Conservation (phyloP, 2,329 filamentous ascomycete genomes). For the Fusarium musae region DNA sequence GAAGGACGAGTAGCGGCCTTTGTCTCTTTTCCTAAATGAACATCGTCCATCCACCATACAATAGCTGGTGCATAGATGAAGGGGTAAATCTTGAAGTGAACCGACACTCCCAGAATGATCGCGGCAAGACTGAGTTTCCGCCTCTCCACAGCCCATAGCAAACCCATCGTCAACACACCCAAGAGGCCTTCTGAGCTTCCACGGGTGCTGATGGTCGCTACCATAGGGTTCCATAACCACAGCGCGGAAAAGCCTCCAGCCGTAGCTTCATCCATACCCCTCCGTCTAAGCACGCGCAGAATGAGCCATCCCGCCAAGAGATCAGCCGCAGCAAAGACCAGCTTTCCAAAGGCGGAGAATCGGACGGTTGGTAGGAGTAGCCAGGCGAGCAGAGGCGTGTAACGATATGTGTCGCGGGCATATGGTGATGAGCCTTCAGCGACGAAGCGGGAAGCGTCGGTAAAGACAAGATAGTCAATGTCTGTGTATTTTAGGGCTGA, state of each 20-base stretch:
- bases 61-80: conserved; percentile 92
- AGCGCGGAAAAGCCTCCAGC: conserved; percentile 84
- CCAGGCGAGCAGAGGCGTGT: conserved; percentile 95
- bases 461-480: conserved; percentile 99
- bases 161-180: conserved; percentile 82
- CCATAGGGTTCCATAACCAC: conserved; percentile 98
- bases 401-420: conserved; percentile 91
- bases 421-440: conserved; percentile 80
- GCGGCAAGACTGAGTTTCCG: conserved; percentile 74
- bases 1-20: conserved; percentile 2
- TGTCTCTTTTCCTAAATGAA: conserved; percentile 50
- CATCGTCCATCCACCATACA: conserved; percentile 80
- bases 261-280: conserved; percentile 59
- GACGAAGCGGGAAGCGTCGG: conserved; percentile 86
- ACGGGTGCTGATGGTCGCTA: conserved; percentile 93
- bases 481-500: conserved; percentile 97
- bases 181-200: conserved; percentile 93
- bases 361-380: conserved; percentile 79
- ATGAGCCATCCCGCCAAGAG: conserved; percentile 86
- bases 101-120: conserved; percentile 79
- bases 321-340: conserved; percentile 85
- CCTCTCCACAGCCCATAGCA: conserved; percentile 84
- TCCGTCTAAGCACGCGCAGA: conserved; percentile 52
- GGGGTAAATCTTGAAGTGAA: conserved; percentile 99
- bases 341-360: conserved; percentile 88